A percentile compares a stretch with the other conserved stretches of the same genome.
phyloP scores from a whole-genome alignment of 306 rosid species.

The Dryas drummondii region DNA sequence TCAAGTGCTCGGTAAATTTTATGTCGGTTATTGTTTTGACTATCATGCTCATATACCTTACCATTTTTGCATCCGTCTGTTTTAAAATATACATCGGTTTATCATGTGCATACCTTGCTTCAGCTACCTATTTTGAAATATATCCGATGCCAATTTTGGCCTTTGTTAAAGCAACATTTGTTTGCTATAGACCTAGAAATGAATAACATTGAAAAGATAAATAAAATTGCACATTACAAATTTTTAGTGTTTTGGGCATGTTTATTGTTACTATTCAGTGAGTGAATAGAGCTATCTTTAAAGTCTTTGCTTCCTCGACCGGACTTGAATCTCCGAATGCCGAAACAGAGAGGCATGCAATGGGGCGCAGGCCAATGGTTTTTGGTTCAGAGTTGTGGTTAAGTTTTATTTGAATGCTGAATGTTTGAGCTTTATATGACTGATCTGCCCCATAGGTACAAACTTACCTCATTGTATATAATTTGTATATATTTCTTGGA shows the following conservation, averaged over 20 bases:
- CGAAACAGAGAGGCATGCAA: not conserved
- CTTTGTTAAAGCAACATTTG: constrained; percentile 43
- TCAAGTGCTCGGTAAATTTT: constrained; percentile 52
- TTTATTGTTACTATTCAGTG: not conserved
- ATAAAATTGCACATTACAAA: not conserved
- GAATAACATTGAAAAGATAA: not conserved
- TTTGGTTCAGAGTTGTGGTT: too few relatives aligned
- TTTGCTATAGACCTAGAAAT: constrained; percentile 36
- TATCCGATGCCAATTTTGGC: constrained; percentile 49
- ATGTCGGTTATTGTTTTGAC: constrained; percentile 49
- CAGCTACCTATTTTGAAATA: constrained; percentile 56
- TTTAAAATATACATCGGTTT: constrained; percentile 66
- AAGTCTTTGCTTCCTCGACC: too few relatives aligned
- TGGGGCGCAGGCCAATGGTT: too few relatives aligned
- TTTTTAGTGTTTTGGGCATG: constrained; percentile 1
- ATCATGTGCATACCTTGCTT: constrained; percentile 79
- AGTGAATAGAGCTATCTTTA: too few relatives aligned
- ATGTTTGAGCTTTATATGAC: too few relatives aligned
- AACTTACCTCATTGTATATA: too few relatives aligned
- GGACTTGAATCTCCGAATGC: too few relatives aligned
- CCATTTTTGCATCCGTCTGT: constrained; percentile 65
- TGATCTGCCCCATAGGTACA: too few relatives aligned
- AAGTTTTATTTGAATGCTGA: too few relatives aligned
- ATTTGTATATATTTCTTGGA: too few relatives aligned
- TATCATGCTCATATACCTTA: constrained; percentile 51